phyloP scores from a whole-genome alignment of 225 moss, liverwort and hornwort genomes.

The Bryum argenteum region DNA sequence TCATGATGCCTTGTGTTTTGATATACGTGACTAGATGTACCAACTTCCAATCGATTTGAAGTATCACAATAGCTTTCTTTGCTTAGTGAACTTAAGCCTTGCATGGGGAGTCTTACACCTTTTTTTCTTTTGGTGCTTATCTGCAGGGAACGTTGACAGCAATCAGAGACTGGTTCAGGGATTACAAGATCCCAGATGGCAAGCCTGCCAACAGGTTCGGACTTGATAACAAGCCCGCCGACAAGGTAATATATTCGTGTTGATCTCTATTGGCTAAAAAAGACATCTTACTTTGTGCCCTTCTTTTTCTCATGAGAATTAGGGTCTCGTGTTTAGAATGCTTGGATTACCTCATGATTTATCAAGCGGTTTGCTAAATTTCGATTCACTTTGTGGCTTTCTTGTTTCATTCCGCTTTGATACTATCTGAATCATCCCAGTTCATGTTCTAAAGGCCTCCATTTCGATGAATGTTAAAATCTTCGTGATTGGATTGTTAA shows the following conservation, averaged over 20 bases:
- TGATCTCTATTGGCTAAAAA: background rate
- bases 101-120: conserved; percentile 7
- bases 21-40: background rate
- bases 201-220: conserved; percentile 97
- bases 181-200: conserved; percentile 99
- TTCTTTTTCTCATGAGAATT: background rate
- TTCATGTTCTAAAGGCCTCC: background rate
- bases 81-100: background rate
- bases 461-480: background rate
- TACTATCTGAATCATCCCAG: background rate
- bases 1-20: background rate
- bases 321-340: background rate
- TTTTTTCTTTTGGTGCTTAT: background rate
- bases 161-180: conserved; percentile 95
- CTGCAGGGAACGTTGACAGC: conserved; percentile 89
- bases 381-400: background rate
- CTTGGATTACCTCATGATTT: background rate
- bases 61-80: background rate
- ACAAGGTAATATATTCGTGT: conserved; percentile 55
- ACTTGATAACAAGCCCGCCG: conserved; percentile 78
- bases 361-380: background rate
- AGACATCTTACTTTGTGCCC: background rate
- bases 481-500: background rate
- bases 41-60: background rate
- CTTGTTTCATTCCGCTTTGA: conserved; percentile 2